Base-by-base conservation (phyloP, 139 green algal species). In the Coelastrella sp. region DNA sequence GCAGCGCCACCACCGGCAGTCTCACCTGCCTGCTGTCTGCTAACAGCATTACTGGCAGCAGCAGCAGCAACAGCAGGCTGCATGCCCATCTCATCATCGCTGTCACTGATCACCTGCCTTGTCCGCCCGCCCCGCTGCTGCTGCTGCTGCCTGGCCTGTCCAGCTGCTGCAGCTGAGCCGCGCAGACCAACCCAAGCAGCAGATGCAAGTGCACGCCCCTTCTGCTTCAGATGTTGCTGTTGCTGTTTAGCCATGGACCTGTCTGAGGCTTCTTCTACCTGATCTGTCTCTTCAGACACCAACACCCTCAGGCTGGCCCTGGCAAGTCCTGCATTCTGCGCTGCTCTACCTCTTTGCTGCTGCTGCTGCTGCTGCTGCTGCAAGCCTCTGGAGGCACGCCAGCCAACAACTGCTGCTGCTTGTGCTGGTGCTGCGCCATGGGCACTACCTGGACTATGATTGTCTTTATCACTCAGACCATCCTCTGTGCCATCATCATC, bases 131-230 rank as follows among this genome's bases (percentile, higher is more conserved):
- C 25, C 35, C 14, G 25, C n/a, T 35, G n/a, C n/a, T 61, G 27
- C 8, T 35, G 15, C 25, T 14, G 27, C 15, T 35, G 25, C 58
- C 8, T 27, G 14, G 58, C 24, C 1, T 35, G 27, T 63, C 8
- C 66, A 91, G 15, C 91, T 80, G 91, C 90, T 99, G 78, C 95
- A 97, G 76, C 97, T 95, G 78, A 27, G 56, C 27, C 56, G 7
- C 10, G 49, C 56, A 65, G 56, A 9, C 27, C 56, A 70, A 57
- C 9, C 22, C 58, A 49, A 49, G 35, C 35, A 49, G 35, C 35
- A 49, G 35, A 49, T 73, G 57, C 9, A 20, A 68, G 20, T 57
- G n/a, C 79, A 22, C 22, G n/a, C 7, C 20, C 73, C 73, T 56
- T 15, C 73, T 80, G 73, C 73, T 80, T 11, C 73, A 8, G 6